A percentile compares a stretch with the other conserved stretches of the same genome.
phyloP scores from a whole-genome alignment of 768 basidiomycete genomes.

The Calocybe indica region DNA sequence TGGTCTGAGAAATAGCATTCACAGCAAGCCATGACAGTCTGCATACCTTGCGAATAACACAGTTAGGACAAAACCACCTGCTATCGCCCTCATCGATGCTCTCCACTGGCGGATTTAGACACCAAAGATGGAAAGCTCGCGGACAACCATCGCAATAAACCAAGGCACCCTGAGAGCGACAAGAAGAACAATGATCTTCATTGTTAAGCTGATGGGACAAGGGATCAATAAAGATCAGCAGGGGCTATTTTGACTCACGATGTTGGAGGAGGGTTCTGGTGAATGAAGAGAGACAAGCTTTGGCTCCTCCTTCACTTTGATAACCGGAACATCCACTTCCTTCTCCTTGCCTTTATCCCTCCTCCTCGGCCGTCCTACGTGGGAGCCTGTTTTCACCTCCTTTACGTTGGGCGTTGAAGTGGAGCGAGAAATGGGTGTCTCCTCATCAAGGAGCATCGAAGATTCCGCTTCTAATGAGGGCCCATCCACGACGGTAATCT shows the following conservation, averaged over 20 bases:
- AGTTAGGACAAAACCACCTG: constrained; percentile 77
- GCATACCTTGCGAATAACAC: constrained; percentile 60
- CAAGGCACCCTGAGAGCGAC: constrained; percentile 75
- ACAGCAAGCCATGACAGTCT: constrained; percentile 7
- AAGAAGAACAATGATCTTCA: constrained; percentile 84
- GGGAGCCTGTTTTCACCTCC: constrained; percentile 10
- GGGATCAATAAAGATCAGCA: constrained; percentile 2
- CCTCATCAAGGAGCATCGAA: constrained; percentile 52
- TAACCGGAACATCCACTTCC: constrained; percentile 31
- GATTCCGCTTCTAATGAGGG: constrained; percentile 29
- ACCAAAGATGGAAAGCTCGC: constrained; percentile 92
- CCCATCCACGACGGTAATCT: constrained; percentile 28
- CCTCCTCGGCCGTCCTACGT: constrained; percentile 25
- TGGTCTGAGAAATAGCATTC: constrained; percentile 11
- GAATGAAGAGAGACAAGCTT: constrained; percentile 36
- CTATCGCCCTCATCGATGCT: constrained; percentile 80
- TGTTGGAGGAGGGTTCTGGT: constrained; percentile 36
- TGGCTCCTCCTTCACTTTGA: constrained; percentile 50
- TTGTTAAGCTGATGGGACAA: constrained; percentile 41
- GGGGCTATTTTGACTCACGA: constrained; percentile 26
- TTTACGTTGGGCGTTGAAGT: constrained; percentile 37
- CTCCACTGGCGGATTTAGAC: constrained; percentile 93
- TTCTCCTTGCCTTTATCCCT: constrained; percentile 54
- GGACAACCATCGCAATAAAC: constrained; percentile 98
- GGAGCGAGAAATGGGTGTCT: constrained; percentile 56